Conservation (phyloP, 176 grass and related monocot genomes). For the Oropetium thomaeum region DNA sequence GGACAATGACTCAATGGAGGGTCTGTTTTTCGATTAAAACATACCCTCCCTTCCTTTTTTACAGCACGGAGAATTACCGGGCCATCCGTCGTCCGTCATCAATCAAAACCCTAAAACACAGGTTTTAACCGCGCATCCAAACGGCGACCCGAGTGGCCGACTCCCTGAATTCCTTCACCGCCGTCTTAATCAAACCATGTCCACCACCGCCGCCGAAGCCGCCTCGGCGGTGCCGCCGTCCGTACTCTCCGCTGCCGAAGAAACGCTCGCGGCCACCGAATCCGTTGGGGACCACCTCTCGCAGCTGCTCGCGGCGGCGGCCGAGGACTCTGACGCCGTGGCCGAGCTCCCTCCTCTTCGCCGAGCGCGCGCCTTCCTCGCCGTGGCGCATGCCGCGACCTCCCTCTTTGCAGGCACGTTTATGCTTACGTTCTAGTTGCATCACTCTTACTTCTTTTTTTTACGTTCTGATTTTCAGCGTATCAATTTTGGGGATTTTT, state of each 20-base stretch:
- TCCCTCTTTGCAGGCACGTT: constrained; percentile 53
- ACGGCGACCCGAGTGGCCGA: neutral
- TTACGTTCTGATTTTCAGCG: neutral
- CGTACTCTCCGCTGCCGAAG: constrained; percentile 46
- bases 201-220: neutral
- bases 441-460: neutral
- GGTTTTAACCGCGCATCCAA: neutral
- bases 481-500: neutral
- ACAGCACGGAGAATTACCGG: too few species aligned
- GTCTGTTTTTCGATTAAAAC: too few species aligned
- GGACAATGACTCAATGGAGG: too few species aligned
- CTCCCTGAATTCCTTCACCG: neutral
- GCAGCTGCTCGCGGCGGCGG: constrained; percentile 48
- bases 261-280: constrained; percentile 54
- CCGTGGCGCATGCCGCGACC: constrained; percentile 57
- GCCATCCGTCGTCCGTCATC: too few species aligned
- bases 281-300: constrained; percentile 57
- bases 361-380: constrained; percentile 67
- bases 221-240: constrained; percentile 30
- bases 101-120: neutral
- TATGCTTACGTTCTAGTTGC: neutral
- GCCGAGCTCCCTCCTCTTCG: constrained; percentile 62
- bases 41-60: too few species aligned
- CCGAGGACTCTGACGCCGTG: constrained; percentile 55
- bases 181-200: constrained; percentile 30